Evolutionary conservation across 106 monocot species (phyloP), one percentile per base, ranked within the genome.

Genomic region (Hemerocallis citrina): DNA sequence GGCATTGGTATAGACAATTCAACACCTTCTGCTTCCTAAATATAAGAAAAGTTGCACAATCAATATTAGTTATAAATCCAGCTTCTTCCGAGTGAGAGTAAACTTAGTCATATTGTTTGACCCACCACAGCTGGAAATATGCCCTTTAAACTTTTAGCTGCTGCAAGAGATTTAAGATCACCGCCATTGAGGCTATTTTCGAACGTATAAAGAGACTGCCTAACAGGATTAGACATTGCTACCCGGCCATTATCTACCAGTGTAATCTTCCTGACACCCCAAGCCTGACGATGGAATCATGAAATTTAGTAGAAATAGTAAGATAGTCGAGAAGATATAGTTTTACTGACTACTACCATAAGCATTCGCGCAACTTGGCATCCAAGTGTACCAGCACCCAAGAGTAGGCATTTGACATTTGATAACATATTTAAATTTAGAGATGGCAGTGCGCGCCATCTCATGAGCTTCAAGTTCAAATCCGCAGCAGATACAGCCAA

Each of bases 361-460:
- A 98, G 85, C 74, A 92, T 81, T 11, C 98, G 98, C 55, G 98
- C 91, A 77, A 92, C 92, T 75, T 98, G 88, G 62, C 98, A 98
- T 70, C 98, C 98, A 69, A 98, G 88, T 40, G 98, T 88, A 57
- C 98, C 98, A 55, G 84, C 92, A 59, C 98, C 98, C 27, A 98
- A 36, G 8, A 98, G 84, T 31, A 98, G 80, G 70, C 92, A 92
- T 65, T 73, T 88, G 23, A 75, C 59, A 57, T 50, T 27, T 50
- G 74, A 75, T 63, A 98, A 67, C n/a, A 23, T 68, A 64, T 68
- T 62, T 31, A 92, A 46, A 70, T 80, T 61, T 28, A 98, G 57
- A 50, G 83, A 83, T 27, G 91, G 88, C 51, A 98, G 68, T 21
- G 75, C 71, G 13, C 92, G 79, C 98, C 98, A 98, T 67, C 75